Percentiles rank a stretch among this genome's conserved stretches.
Evolutionary conservation across 129 eudicot genomes (phyloP).

Genomic region (Artemisia annua): DNA sequence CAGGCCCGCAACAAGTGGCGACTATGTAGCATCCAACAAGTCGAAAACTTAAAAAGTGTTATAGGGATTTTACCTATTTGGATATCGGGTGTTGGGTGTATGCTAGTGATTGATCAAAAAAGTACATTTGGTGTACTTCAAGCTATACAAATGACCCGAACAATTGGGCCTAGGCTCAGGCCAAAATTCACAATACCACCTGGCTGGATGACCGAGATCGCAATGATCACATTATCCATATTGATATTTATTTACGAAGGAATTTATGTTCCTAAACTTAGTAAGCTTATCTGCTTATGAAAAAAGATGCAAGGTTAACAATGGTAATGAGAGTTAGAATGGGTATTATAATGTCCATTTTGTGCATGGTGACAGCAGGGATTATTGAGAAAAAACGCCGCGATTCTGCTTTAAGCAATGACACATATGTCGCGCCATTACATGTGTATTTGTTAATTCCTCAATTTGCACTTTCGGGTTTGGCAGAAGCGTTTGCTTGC

Average conservation of each 20-base stretch:
- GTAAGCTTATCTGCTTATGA: slow-evolving; percentile 25
- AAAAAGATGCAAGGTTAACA: slow-evolving; percentile 41
- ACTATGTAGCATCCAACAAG: slow-evolving; percentile 58
- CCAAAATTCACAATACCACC: slow-evolving; percentile 55
- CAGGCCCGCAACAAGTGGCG: slow-evolving; percentile 40
- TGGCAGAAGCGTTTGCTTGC: slow-evolving; percentile 59
- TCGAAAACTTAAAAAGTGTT: slow-evolving; percentile 57
- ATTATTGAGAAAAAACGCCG: slow-evolving; percentile 49
- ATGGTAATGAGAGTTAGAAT: slow-evolving; percentile 40
- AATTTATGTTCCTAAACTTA: slow-evolving; percentile 35
- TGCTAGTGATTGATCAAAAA: slow-evolving; percentile 63
- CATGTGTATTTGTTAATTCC: slow-evolving; percentile 45
- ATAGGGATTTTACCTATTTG: slow-evolving; percentile 61
- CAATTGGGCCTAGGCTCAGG: slow-evolving; percentile 24
- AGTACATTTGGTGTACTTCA: slow-evolving; percentile 63
- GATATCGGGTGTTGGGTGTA: slow-evolving; percentile 53
- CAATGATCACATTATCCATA: slow-evolving; percentile 59
- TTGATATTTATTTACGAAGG: slow-evolving; percentile 65
- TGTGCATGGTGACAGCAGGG: slow-evolving; percentile 58
- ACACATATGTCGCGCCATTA: slow-evolving; percentile 46
- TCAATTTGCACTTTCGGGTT: slow-evolving; percentile 57
- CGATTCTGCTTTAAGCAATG: slow-evolving; percentile 27
- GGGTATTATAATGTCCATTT: slow-evolving; percentile 59
- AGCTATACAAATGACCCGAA: slow-evolving; percentile 50
- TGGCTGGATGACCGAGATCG: slow-evolving; percentile 48